Evolutionary conservation across 2,329 filamentous ascomycete species (phyloP).

Genomic region (Calonectria crousiana): DNA sequence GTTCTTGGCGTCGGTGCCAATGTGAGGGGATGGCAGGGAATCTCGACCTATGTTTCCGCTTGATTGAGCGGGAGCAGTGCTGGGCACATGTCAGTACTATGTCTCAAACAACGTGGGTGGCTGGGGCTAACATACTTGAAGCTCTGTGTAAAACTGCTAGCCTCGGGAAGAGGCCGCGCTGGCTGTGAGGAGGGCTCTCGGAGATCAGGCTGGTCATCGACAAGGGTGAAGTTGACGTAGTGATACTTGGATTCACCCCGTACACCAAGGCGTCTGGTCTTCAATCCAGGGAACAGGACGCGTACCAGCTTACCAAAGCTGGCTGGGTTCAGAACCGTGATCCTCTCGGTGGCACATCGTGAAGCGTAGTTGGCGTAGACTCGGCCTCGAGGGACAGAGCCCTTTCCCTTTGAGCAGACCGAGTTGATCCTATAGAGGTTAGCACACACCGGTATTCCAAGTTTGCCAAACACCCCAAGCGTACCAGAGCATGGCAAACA

Average conservation of each 20-base stretch:
- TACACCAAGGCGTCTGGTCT: constrained; percentile 91
- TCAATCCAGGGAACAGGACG: constrained; percentile 94
- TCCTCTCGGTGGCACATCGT: constrained; percentile 90
- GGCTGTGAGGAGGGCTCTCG: constrained; percentile 59
- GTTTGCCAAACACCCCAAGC: constrained; percentile 43
- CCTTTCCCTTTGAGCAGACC: constrained; percentile 80
- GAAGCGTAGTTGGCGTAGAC: constrained; percentile 97
- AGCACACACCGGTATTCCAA: constrained; percentile 19
- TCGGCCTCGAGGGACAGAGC: constrained; percentile 89
- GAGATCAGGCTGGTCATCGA: constrained; percentile 67
- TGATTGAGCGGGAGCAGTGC: constrained; percentile 48
- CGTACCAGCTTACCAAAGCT: constrained; percentile 98
- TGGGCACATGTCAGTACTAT: constrained; percentile 42
- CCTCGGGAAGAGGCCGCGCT: constrained; percentile 63
- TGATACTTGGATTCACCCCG: constrained; percentile 99
- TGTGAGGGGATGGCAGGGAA: constrained; percentile 47
- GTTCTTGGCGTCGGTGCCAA: constrained; percentile 38
- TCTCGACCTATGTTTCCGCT: constrained; percentile 45
- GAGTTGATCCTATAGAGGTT: constrained; percentile 72
- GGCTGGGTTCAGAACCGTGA: constrained; percentile 94
- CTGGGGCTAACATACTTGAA: constrained; percentile 59
- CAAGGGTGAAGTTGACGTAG: constrained; percentile 78
- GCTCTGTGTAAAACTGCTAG: constrained; percentile 59
- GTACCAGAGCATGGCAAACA: constrained; percentile 91
- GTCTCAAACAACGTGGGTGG: background rate